A percentile compares a stretch with the other conserved stretches of the same genome.
These are phyloP conservation scores for Endogone sp. DNA, from an alignment of 192 early-diverging fungal genomes.

Conservation along the genomic window DNA sequence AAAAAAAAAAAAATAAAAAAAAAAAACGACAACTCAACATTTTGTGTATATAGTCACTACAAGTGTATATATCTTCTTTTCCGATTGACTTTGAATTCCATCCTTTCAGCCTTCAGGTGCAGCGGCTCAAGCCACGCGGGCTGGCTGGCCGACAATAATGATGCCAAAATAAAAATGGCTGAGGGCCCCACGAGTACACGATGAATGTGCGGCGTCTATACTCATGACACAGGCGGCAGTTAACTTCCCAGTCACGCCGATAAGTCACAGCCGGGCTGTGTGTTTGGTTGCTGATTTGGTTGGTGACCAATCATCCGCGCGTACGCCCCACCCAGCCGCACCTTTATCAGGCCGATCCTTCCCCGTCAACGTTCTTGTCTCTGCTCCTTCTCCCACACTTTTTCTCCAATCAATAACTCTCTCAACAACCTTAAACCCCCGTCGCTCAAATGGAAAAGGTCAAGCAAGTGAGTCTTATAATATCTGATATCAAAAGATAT, in stretches of 20 bases:
- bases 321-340: constrained; percentile 1
- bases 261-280: not conserved
- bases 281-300: not conserved
- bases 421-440: not conserved
- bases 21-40: no score
- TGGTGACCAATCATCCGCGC: not conserved
- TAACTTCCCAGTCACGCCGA: not conserved
- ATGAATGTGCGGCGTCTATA: not conserved
- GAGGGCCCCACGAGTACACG: no score
- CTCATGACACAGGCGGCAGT: no score
- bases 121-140: no score
- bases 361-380: not conserved
- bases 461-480: not conserved
- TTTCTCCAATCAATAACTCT: not conserved
- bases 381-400: not conserved
- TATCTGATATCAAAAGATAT: not conserved
- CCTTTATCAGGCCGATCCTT: not conserved
- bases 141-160: no score
- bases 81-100: no score
- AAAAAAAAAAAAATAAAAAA: no score
- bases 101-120: no score
- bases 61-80: no score
- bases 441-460: not conserved
- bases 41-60: no score
- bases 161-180: no score